These are phyloP conservation scores for Xylariaceae sp. DNA, from an alignment of 2,329 filamentous ascomycete genomes.

Conservation along the genomic window DNA sequence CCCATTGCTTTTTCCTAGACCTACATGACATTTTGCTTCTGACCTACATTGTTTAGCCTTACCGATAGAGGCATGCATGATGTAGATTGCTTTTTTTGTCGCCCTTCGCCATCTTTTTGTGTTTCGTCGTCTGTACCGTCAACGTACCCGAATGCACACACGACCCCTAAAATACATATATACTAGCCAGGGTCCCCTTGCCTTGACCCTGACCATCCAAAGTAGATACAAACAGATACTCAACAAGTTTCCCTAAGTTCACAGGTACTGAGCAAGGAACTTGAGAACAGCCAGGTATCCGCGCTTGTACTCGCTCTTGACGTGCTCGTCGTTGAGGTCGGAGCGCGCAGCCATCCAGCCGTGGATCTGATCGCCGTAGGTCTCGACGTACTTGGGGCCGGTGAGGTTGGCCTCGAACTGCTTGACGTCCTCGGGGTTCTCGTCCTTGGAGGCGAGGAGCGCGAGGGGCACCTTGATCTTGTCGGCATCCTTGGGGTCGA, in stretches of 20 bases:
- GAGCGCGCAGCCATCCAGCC: constrained; percentile 69
- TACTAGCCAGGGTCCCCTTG: neutral
- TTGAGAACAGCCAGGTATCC: constrained; percentile 55
- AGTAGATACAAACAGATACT: neutral
- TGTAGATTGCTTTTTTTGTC: neutral
- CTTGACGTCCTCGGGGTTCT: constrained; percentile 50
- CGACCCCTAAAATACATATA: neutral
- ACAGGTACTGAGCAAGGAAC: constrained; percentile 51
- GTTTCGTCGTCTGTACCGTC: too few species aligned
- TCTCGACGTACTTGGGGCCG: constrained; percentile 57
- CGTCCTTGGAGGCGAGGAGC: constrained; percentile 62
- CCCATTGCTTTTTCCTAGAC: neutral
- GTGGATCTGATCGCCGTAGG: constrained; percentile 62
- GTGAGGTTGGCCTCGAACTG: constrained; percentile 51
- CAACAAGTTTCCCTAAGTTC: neutral
- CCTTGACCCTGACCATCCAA: neutral
- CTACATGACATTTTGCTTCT: neutral
- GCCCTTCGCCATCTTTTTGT: too few species aligned
- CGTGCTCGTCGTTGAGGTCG: constrained; percentile 50
- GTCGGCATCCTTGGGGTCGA: constrained; percentile 56
- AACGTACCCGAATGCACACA: neutral
- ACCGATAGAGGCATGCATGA: neutral
- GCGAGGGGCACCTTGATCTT: constrained; percentile 56
- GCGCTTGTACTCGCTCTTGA: constrained; percentile 57
- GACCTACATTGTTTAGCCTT: neutral